Evolutionary conservation across 225 moss, liverwort and hornwort genomes (phyloP).

Genomic region (Neckera pumila): DNA sequence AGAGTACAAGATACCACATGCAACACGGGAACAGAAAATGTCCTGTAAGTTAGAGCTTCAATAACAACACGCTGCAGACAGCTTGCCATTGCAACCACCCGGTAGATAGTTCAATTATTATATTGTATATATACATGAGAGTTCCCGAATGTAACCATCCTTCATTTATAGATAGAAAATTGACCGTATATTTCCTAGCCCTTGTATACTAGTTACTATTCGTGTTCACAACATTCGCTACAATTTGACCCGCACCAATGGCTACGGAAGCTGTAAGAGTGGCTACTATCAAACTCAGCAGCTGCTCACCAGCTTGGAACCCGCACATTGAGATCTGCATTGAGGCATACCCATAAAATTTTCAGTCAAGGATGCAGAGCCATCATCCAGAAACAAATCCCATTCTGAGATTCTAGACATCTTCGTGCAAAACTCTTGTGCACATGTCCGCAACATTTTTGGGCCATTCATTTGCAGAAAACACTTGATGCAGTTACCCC

Average conservation of each 20-base stretch:
- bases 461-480: not conserved
- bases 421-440: not conserved
- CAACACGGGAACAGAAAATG: not conserved
- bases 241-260: slow-evolving; percentile 87
- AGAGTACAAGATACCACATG: not conserved
- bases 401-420: not conserved
- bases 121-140: not conserved
- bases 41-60: not conserved
- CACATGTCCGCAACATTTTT: not conserved
- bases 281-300: slow-evolving; percentile 82
- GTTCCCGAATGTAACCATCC: not conserved
- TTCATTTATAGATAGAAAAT: not conserved
- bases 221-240: slow-evolving; percentile 49
- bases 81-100: not conserved
- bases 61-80: not conserved
- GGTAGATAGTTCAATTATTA: not conserved
- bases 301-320: slow-evolving; percentile 90
- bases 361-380: not conserved
- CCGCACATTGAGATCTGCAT: slow-evolving; percentile 89
- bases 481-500: not conserved
- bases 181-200: not conserved
- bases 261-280: slow-evolving; percentile 76
- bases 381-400: not conserved
- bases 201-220: not conserved
- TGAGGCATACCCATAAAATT: not conserved